Evolutionary conservation across 2,329 filamentous ascomycete species (phyloP).

Genomic region (Fusarium sp.): DNA sequence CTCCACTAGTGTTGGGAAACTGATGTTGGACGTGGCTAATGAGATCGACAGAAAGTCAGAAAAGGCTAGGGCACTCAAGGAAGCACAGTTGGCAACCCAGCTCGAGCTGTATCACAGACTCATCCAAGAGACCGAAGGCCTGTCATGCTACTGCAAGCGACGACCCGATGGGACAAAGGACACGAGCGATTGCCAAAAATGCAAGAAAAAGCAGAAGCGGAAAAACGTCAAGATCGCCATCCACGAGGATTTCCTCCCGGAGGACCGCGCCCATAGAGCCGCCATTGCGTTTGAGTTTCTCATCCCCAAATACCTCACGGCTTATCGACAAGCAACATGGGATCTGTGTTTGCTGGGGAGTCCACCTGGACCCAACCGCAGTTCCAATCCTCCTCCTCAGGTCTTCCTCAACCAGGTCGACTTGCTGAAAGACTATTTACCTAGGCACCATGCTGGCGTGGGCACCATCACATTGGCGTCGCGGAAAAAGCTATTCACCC

Average conservation of each 20-base stretch:
- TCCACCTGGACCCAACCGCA: neutral
- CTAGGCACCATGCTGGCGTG: neutral
- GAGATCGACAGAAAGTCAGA: conserved; percentile 9
- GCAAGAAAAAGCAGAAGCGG: conserved; percentile 20
- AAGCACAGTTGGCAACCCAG: neutral
- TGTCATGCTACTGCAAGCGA: conserved; percentile 28
- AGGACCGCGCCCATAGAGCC: conserved; percentile 19
- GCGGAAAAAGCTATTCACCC: conserved; percentile 35
- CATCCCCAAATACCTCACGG: conserved; percentile 58
- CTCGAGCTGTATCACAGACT: conserved; percentile 26
- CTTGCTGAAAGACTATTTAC: neutral
- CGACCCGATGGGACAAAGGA: neutral
- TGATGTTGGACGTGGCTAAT: too few species aligned
- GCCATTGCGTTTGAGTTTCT: conserved; percentile 63
- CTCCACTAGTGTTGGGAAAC: too few species aligned
- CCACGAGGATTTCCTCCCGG: conserved; percentile 42
- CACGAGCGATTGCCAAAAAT: conserved; percentile 23
- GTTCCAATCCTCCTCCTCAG: neutral
- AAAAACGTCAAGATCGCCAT: conserved; percentile 24
- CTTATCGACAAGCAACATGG: conserved; percentile 37
- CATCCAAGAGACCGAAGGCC: conserved; percentile 12
- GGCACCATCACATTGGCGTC: conserved; percentile 39
- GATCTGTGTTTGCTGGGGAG: conserved; percentile 24
- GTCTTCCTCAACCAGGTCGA: neutral
- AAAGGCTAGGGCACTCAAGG: neutral